These are phyloP conservation scores for Teratosphaeria nubilosa DNA, from an alignment of 2,329 filamentous ascomycete genomes.

Conservation along the genomic window DNA sequence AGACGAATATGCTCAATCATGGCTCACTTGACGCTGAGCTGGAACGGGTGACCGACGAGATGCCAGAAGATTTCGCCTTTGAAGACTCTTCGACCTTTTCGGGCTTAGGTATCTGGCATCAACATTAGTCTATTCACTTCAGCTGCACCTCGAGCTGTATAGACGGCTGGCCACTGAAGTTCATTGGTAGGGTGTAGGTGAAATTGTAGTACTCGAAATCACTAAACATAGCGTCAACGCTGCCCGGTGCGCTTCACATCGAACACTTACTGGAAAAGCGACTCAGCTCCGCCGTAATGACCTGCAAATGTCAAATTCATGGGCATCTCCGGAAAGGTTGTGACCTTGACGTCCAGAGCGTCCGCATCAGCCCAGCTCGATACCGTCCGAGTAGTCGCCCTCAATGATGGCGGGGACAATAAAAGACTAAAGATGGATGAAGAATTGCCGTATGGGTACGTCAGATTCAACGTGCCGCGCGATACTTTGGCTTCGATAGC, in stretches of 20 bases:
- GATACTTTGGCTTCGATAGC: constrained; percentile 8
- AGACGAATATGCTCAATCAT: too few species aligned
- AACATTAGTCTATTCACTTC: neutral
- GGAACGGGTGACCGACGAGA: too few species aligned
- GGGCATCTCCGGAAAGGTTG: constrained; percentile 34
- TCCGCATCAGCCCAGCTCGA: constrained; percentile 39
- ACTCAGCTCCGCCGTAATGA: constrained; percentile 27
- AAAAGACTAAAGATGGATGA: constrained; percentile 43
- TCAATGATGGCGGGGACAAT: constrained; percentile 38
- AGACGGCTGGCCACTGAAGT: neutral
- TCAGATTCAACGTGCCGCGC: constrained; percentile 35
- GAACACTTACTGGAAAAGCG: constrained; percentile 27
- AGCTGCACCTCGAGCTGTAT: neutral
- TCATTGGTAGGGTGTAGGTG: constrained; percentile 24
- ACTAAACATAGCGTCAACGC: constrained; percentile 4
- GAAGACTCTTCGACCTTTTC: neutral
- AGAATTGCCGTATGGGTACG: constrained; percentile 44
- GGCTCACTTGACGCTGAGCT: too few species aligned
- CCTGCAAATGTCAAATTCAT: constrained; percentile 38
- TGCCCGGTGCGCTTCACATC: neutral
- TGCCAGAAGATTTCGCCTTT: neutral
- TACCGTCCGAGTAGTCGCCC: constrained; percentile 29
- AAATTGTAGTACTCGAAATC: constrained; percentile 35
- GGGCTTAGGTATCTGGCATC: neutral
- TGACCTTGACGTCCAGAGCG: constrained; percentile 37